A percentile compares a stretch with the other conserved stretches of the same genome.
Conservation (phyloP, 208 protist genomes). For the Histomonas meleagridis region DNA sequence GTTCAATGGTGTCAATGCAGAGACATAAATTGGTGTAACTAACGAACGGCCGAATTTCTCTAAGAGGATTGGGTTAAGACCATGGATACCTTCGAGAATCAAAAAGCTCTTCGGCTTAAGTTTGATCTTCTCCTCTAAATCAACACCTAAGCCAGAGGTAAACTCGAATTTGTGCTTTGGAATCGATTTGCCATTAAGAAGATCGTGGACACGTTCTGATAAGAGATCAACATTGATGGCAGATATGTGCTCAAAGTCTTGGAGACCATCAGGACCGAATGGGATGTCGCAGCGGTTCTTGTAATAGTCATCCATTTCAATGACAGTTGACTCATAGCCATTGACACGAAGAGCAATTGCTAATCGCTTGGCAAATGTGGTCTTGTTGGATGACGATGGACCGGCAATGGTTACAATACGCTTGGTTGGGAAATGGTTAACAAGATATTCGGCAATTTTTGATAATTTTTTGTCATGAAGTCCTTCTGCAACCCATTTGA, state of each 20-base stretch:
- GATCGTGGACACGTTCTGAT: neutral
- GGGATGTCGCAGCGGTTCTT: neutral
- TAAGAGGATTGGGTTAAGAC: neutral
- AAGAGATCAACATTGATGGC: neutral
- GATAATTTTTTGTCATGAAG: neutral
- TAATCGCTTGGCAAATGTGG: constrained; percentile 7
- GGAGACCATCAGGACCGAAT: neutral
- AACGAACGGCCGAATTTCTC: neutral
- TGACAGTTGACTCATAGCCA: neutral
- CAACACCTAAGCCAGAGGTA: neutral
- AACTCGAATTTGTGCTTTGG: constrained; percentile 18
- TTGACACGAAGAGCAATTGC: neutral
- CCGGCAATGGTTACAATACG: constrained; percentile 19
- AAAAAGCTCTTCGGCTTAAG: neutral
- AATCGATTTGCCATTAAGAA: neutral
- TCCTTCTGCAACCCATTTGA: constrained; percentile 5
- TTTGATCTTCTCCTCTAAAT: neutral
- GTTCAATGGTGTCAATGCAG: neutral
- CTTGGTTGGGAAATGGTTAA: neutral
- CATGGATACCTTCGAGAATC: constrained; percentile 17
- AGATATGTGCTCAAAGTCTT: neutral
- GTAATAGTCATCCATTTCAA: constrained; percentile 32
- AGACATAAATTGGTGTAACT: neutral
- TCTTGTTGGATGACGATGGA: constrained; percentile 25
- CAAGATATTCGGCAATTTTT: neutral